phyloP scores from a whole-genome alignment of 2,329 filamentous ascomycete species.

The Aspergillus sp. region DNA sequence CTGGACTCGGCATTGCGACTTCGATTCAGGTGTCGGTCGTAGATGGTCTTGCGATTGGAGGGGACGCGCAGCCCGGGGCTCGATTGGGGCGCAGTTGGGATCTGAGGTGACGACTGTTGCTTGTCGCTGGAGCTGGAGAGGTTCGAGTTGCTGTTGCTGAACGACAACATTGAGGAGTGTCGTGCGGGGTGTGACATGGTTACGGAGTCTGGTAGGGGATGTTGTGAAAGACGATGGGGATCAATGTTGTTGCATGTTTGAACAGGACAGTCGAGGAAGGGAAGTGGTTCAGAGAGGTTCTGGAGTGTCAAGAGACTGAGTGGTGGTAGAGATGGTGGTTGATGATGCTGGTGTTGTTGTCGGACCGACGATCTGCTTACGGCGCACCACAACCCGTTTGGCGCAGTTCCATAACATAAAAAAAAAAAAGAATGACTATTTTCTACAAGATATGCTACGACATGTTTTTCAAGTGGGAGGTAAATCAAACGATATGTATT shows the following conservation, averaged over 20 bases:
- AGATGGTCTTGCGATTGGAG: slow-evolving; percentile 94
- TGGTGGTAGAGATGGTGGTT: neutral
- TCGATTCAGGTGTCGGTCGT: slow-evolving; percentile 90
- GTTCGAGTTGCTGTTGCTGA: slow-evolving; percentile 26
- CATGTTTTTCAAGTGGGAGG: neutral
- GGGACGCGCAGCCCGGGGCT: slow-evolving; percentile 72
- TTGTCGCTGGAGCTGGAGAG: slow-evolving; percentile 18
- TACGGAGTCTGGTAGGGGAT: neutral
- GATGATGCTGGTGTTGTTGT: neutral
- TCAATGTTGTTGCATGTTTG: slow-evolving; percentile 1
- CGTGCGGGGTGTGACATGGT: slow-evolving; percentile 30
- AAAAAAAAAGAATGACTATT: too few relatives aligned
- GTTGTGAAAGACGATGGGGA: neutral
- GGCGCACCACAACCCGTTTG: neutral
- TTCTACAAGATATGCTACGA: neutral
- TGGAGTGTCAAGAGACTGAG: too few relatives aligned
- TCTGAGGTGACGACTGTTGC: slow-evolving; percentile 37
- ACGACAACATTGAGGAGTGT: slow-evolving; percentile 32
- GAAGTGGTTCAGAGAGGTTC: too few relatives aligned
- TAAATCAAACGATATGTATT: too few relatives aligned
- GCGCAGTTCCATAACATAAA: neutral
- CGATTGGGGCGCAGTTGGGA: slow-evolving; percentile 47
- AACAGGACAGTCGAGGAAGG: too few relatives aligned
- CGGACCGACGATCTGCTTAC: neutral
- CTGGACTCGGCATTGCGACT: slow-evolving; percentile 85